Percentiles rank a stretch among this genome's conserved stretches.
These are phyloP conservation scores for Murraya koenigii DNA, from an alignment of 345 rosid genomes.

Conservation along the genomic window DNA sequence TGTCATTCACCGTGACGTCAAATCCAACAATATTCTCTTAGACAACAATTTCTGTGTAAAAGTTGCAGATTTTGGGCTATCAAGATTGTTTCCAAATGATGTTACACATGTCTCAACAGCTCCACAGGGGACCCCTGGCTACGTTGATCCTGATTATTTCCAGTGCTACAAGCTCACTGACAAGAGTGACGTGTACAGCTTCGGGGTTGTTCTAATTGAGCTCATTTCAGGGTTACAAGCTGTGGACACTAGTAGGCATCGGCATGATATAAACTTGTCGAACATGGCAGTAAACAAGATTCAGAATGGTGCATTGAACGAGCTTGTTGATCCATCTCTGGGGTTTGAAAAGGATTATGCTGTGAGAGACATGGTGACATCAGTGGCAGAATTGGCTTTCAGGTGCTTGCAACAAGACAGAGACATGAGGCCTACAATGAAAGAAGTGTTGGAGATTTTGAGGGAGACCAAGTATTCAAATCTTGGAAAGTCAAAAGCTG, in stretches of 20 bases:
- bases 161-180: slow-evolving; percentile 75
- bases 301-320: slow-evolving; percentile 58
- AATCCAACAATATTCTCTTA: slow-evolving; percentile 81
- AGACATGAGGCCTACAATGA: slow-evolving; percentile 76
- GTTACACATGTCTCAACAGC: slow-evolving; percentile 87
- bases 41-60: slow-evolving; percentile 58
- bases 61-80: slow-evolving; percentile 96
- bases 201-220: slow-evolving; percentile 80
- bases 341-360: slow-evolving; percentile 51
- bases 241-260: slow-evolving; percentile 64
- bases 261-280: slow-evolving; percentile 65
- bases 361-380: slow-evolving; percentile 38
- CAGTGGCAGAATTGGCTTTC: slow-evolving; percentile 70
- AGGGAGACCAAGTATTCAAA: slow-evolving; percentile 40
- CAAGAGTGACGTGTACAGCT: slow-evolving; percentile 91
- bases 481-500: slow-evolving; percentile 24
- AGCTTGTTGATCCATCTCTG: slow-evolving; percentile 64
- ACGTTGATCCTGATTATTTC: slow-evolving; percentile 84
- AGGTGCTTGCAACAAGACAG: slow-evolving; percentile 77
- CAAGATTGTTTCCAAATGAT: slow-evolving; percentile 66
- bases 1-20: slow-evolving; percentile 85
- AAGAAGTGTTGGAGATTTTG: slow-evolving; percentile 54
- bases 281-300: slow-evolving; percentile 75
- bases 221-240: slow-evolving; percentile 65
- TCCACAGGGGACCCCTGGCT: slow-evolving; percentile 97